Conservation (phyloP, 345 rosid genomes). For the Sapria himalayana region DNA sequence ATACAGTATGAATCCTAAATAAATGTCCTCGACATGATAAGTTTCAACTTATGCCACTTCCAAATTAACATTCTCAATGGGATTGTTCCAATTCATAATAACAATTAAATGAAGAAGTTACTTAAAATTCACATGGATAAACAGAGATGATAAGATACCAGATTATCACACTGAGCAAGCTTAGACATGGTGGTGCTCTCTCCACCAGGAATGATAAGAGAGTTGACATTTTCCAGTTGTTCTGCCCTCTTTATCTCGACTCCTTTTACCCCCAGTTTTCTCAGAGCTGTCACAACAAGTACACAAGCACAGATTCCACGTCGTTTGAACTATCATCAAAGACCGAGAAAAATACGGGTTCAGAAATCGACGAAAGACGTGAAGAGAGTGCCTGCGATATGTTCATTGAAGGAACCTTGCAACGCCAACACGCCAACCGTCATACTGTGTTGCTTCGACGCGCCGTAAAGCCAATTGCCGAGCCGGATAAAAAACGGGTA, state of each 20-base stretch:
- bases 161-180: slow-evolving; percentile 73
- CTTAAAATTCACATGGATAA: too few relatives aligned
- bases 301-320: neutral
- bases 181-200: slow-evolving; percentile 99
- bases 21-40: too few relatives aligned
- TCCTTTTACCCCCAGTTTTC: slow-evolving; percentile 74
- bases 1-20: too few relatives aligned
- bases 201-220: slow-evolving; percentile 93
- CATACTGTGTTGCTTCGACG: slow-evolving; percentile 16
- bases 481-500: too few relatives aligned
- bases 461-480: neutral
- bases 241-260: slow-evolving; percentile 75
- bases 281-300: slow-evolving; percentile 22
- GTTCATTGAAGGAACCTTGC: slow-evolving; percentile 97
- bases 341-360: too few relatives aligned
- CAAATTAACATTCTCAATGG: too few relatives aligned
- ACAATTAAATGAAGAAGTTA: too few relatives aligned
- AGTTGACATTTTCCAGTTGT: slow-evolving; percentile 44
- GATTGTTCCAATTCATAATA: too few relatives aligned
- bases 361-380: neutral
- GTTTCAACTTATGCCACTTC: too few relatives aligned
- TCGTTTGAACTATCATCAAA: neutral
- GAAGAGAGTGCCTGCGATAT: slow-evolving; percentile 39
- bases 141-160: slow-evolving; percentile 34
- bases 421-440: slow-evolving; percentile 86